These are phyloP conservation scores for Silene latifolia DNA, from an alignment of 148 eudicot genomes.

Conservation along the genomic window DNA sequence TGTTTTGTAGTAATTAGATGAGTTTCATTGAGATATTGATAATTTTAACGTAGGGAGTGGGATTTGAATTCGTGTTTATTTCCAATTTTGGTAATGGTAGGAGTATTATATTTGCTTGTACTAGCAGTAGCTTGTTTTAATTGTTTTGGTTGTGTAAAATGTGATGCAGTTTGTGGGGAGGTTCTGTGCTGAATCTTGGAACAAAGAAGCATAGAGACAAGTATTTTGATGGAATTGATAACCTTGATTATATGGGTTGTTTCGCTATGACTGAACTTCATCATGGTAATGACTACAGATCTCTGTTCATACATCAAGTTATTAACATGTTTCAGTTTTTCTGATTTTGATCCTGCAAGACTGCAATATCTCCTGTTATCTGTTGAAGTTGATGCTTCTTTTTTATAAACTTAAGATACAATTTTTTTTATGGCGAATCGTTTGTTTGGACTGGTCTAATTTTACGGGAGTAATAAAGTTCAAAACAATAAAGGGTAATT, in stretches of 20 bases:
- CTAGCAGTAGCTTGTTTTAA: too few species aligned
- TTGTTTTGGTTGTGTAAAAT: not conserved
- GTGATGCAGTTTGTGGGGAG: slow-evolving; percentile 89
- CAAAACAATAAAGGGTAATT: not conserved
- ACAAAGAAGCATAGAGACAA: slow-evolving; percentile 88
- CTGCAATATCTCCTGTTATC: not conserved
- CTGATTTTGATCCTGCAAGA: not conserved
- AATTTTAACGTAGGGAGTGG: too few species aligned
- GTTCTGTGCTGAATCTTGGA: slow-evolving; percentile 87
- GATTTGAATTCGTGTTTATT: too few species aligned
- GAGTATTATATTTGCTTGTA: not conserved
- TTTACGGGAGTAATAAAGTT: not conserved
- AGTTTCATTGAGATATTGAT: too few species aligned
- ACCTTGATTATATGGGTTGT: slow-evolving; percentile 82
- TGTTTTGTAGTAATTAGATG: too few species aligned
- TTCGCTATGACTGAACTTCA: slow-evolving; percentile 98
- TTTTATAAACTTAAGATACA: not conserved
- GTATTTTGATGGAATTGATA: slow-evolving; percentile 90
- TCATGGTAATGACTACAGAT: slow-evolving; percentile 52
- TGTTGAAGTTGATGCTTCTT: not conserved
- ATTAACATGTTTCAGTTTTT: not conserved
- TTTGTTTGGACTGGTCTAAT: not conserved
- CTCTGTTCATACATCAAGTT: not conserved
- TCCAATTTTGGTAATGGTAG: not conserved
- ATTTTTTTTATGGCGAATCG: not conserved